Evolutionary conservation across 129 eudicot genomes (phyloP).

Genomic region (Escallonia herrerae): DNA sequence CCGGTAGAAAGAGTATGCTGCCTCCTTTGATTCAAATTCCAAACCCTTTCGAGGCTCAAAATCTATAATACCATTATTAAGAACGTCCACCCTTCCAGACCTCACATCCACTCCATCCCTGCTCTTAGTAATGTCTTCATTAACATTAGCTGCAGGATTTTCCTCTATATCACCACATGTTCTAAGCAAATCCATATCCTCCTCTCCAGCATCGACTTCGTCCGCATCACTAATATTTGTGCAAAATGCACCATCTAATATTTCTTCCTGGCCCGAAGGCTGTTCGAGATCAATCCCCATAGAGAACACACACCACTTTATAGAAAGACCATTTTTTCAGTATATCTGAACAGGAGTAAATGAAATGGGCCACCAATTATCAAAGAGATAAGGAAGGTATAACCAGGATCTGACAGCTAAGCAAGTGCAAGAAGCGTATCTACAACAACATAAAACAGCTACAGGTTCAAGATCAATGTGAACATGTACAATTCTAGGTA

Average conservation of each 20-base stretch:
- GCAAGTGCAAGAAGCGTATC: no score
- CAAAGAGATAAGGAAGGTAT: no score
- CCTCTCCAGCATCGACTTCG: conserved; percentile 2
- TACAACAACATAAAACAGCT: no score
- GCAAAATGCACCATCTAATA: conserved; percentile 2
- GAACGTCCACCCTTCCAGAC: not conserved
- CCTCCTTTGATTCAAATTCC: conserved; percentile 38
- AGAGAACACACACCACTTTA: not conserved
- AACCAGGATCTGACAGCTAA: no score
- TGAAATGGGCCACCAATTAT: no score
- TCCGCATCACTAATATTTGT: not conserved
- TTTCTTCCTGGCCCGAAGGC: conserved; percentile 9
- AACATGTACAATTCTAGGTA: no score
- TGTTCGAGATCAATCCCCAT: conserved; percentile 31
- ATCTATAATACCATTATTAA: not conserved
- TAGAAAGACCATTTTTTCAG: no score
- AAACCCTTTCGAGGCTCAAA: conserved; percentile 24
- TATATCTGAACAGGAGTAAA: no score
- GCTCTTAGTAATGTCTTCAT: not conserved
- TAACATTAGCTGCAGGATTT: not conserved
- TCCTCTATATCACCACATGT: not conserved
- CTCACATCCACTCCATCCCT: not conserved
- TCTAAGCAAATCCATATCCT: not conserved
- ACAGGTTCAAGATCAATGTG: no score
- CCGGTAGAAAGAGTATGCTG: conserved; percentile 32